Conservation (phyloP, 2,329 filamentous ascomycete genomes). For the Calonectria montana region DNA sequence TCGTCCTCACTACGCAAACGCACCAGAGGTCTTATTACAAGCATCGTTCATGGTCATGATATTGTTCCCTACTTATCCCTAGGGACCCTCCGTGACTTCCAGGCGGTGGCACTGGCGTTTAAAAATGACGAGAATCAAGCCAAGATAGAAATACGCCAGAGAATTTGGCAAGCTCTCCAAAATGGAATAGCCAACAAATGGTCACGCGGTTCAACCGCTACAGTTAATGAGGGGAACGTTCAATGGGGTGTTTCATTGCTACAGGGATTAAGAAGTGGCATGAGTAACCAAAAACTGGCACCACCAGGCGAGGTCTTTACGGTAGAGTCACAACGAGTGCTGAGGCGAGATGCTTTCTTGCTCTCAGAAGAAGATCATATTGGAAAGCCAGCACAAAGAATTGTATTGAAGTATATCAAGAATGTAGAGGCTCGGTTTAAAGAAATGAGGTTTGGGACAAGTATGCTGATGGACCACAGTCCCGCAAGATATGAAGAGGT, state of each 20-base stretch:
- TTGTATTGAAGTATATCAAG: slow-evolving; percentile 76
- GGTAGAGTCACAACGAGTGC: slow-evolving; percentile 74
- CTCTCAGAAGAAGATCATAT: slow-evolving; percentile 59
- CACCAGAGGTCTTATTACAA: slow-evolving; percentile 80
- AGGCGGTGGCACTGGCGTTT: slow-evolving; percentile 77
- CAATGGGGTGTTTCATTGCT: slow-evolving; percentile 77
- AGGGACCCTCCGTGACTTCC: slow-evolving; percentile 79
- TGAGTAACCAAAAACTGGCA: slow-evolving; percentile 76
- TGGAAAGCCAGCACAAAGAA: slow-evolving; percentile 74
- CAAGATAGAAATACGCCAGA: slow-evolving; percentile 73
- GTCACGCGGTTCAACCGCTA: slow-evolving; percentile 57
- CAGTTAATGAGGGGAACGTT: slow-evolving; percentile 65
- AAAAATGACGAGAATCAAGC: slow-evolving; percentile 77
- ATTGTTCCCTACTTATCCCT: slow-evolving; percentile 80
- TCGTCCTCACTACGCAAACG: slow-evolving; percentile 75
- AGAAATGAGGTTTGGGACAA: slow-evolving; percentile 77
- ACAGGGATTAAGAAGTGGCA: slow-evolving; percentile 72
- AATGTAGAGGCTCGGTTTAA: slow-evolving; percentile 78
- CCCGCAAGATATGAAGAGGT: slow-evolving; percentile 79
- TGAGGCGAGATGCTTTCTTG: slow-evolving; percentile 74
- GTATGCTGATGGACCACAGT: slow-evolving; percentile 82
- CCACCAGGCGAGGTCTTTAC: slow-evolving; percentile 83
- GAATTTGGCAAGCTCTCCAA: slow-evolving; percentile 74
- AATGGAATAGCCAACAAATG: slow-evolving; percentile 72
- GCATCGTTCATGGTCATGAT: slow-evolving; percentile 78